phyloP scores from a whole-genome alignment of 805 yeast genomes.

The Middelhovenomyces tepae region DNA sequence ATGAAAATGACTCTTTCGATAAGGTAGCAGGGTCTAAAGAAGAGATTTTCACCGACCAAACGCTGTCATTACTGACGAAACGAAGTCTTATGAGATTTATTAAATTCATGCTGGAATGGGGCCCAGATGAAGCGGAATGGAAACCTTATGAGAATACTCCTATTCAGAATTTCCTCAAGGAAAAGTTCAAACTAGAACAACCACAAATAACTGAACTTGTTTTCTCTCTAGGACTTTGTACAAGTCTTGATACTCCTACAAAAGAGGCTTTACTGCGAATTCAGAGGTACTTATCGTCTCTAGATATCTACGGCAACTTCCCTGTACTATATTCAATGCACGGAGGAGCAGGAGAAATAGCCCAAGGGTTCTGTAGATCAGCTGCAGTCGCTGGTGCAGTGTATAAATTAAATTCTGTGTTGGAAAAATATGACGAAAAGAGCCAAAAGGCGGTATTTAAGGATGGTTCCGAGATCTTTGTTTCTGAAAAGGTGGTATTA shows the following conservation, averaged over 20 bases:
- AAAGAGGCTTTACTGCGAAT: slow-evolving; percentile 73
- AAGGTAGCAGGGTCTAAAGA: slow-evolving; percentile 81
- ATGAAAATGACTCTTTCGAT: slow-evolving; percentile 82
- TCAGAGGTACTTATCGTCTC: slow-evolving; percentile 71
- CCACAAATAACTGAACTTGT: slow-evolving; percentile 79
- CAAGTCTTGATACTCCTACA: slow-evolving; percentile 50
- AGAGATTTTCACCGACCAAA: slow-evolving; percentile 86
- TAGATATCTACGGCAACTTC: slow-evolving; percentile 89
- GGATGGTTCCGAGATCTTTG: slow-evolving; percentile 67
- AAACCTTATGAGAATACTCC: slow-evolving; percentile 46
- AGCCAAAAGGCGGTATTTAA: slow-evolving; percentile 48
- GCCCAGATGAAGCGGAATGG: slow-evolving; percentile 48
- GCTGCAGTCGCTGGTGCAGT: slow-evolving; percentile 98
- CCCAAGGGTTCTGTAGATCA: slow-evolving; percentile 94
- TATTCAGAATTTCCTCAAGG: slow-evolving; percentile 49
- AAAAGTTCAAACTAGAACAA: slow-evolving; percentile 58
- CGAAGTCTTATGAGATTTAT: slow-evolving; percentile 84
- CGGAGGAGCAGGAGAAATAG: slow-evolving; percentile 92
- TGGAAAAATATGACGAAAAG: slow-evolving; percentile 56
- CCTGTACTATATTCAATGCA: slow-evolving; percentile 87
- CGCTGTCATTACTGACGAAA: slow-evolving; percentile 64
- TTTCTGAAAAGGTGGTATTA: slow-evolving; percentile 70
- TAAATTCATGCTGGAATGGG: slow-evolving; percentile 75
- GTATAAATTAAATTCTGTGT: slow-evolving; percentile 66
- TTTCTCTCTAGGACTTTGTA: slow-evolving; percentile 76